Percentiles rank a stretch among this genome's conserved stretches.
phyloP scores from a whole-genome alignment of 345 rosid genomes.

The Gossypium anomalum region DNA sequence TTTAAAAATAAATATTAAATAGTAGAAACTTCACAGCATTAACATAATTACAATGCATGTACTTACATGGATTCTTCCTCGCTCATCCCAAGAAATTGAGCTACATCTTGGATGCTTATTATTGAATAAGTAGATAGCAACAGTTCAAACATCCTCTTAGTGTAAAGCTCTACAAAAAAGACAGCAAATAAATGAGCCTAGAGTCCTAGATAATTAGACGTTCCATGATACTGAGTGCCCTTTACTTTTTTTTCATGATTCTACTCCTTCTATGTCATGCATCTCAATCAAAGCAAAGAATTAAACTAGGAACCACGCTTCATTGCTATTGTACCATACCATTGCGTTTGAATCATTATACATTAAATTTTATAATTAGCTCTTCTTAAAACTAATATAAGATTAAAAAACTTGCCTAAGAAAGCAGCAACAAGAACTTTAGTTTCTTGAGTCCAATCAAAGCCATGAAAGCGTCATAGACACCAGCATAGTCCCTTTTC shows the following conservation, averaged over 20 bases:
- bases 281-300: too few relatives aligned
- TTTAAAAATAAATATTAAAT: not conserved
- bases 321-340: too few relatives aligned
- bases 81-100: slow-evolving; percentile 78
- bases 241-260: too few relatives aligned
- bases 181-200: not conserved
- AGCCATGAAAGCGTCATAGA: slow-evolving; percentile 66
- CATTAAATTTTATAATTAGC: too few relatives aligned
- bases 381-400: too few relatives aligned
- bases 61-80: slow-evolving; percentile 84
- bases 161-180: slow-evolving; percentile 60
- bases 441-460: slow-evolving; percentile 75
- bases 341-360: too few relatives aligned
- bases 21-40: not conserved
- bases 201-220: not conserved
- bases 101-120: slow-evolving; percentile 60
- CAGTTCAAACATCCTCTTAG: slow-evolving; percentile 68
- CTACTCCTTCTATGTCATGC: not conserved
- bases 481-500: slow-evolving; percentile 73
- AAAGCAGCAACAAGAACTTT: slow-evolving; percentile 59
- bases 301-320: too few relatives aligned
- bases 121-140: slow-evolving; percentile 79
- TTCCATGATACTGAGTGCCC: not conserved
- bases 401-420: slow-evolving; percentile 14
- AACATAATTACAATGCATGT: not conserved